A percentile compares a stretch with the other conserved stretches of the same genome.
Conservation (phyloP, 129 eudicot genomes). For the Tanacetum coccineum region DNA sequence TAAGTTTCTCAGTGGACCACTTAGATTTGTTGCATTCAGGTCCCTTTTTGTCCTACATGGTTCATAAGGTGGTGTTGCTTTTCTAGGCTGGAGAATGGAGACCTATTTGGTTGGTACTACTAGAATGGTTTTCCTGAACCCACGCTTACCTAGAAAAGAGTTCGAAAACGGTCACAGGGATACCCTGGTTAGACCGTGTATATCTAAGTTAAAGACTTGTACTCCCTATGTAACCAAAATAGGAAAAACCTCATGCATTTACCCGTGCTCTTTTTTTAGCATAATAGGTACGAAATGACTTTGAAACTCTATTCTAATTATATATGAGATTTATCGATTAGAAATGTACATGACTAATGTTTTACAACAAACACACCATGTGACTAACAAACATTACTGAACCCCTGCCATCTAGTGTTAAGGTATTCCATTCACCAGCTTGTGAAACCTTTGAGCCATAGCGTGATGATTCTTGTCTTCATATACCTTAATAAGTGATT, state of each 20-base stretch:
- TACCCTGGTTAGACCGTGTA: too few relatives aligned
- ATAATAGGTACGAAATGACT: background rate
- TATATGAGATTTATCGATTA: background rate
- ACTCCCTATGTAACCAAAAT: too few relatives aligned
- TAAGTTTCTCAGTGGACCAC: background rate
- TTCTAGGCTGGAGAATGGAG: too few relatives aligned
- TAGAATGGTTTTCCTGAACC: too few relatives aligned
- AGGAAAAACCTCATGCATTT: too few relatives aligned
- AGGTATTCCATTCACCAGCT: conserved; percentile 21
- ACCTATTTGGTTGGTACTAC: too few relatives aligned
- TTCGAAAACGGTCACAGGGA: too few relatives aligned
- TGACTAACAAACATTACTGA: background rate
- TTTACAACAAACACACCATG: conserved; percentile 14
- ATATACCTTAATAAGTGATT: conserved; percentile 59
- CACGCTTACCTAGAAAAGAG: too few relatives aligned
- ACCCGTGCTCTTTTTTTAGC: too few relatives aligned
- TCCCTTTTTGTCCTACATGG: too few relatives aligned
- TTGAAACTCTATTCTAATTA: background rate
- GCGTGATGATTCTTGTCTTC: conserved; percentile 41
- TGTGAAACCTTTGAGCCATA: conserved; percentile 49
- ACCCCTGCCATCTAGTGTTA: background rate
- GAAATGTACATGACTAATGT: conserved; percentile 5
- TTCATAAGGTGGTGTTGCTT: too few relatives aligned
- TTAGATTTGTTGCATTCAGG: too few relatives aligned
- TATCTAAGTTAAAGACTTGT: background rate